phyloP scores from a whole-genome alignment of 768 basidiomycete genomes.

The Candolleomyces aberdarensis region DNA sequence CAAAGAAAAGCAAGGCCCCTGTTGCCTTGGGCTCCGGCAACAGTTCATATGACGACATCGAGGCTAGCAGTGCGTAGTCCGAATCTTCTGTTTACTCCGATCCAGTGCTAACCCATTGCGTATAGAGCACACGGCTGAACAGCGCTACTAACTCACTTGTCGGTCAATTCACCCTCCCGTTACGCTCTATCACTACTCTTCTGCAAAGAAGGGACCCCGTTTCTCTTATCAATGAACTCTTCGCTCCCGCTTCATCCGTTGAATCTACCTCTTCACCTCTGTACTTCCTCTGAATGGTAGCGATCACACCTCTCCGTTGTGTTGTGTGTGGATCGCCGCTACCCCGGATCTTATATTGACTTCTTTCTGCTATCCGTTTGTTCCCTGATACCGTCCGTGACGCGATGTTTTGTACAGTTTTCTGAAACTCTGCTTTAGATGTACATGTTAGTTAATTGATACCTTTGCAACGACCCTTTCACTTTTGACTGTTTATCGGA shows the following conservation, averaged over 20 bases:
- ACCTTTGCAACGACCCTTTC: too few relatives aligned
- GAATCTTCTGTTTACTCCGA: background rate
- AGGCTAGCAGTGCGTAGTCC: background rate
- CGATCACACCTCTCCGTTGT: too few relatives aligned
- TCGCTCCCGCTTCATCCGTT: background rate
- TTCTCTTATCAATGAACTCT: background rate
- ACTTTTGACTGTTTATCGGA: too few relatives aligned
- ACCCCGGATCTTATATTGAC: too few relatives aligned
- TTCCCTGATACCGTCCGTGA: too few relatives aligned
- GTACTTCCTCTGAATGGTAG: background rate
- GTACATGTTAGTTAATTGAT: too few relatives aligned
- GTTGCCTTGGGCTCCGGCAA: slow-evolving; percentile 5
- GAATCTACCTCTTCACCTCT: background rate
- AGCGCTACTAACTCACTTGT: background rate
- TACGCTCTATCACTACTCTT: background rate
- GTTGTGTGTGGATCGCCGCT: too few relatives aligned
- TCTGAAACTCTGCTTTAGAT: background rate
- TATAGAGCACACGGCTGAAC: background rate
- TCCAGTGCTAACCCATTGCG: background rate
- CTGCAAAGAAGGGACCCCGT: background rate
- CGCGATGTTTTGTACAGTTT: background rate
- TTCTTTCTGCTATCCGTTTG: too few relatives aligned
- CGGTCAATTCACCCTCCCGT: background rate
- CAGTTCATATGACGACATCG: slow-evolving; percentile 8
- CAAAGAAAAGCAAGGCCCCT: background rate